Evolutionary conservation across 768 basidiomycete species (phyloP).

Genomic region (Collybiopsis confluens): DNA sequence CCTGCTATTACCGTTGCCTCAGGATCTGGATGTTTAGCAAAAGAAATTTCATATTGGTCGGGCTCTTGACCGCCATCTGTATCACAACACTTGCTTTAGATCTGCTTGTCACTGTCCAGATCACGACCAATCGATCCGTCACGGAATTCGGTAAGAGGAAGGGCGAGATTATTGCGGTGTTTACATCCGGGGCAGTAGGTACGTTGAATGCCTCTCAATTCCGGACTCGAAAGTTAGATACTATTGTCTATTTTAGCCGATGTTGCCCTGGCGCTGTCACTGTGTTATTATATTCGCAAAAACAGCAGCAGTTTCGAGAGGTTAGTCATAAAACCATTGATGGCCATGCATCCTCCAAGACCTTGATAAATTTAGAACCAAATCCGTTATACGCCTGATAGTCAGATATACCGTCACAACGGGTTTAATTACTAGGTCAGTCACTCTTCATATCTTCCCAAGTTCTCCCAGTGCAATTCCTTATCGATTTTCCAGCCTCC

Average conservation of each 20-base stretch:
- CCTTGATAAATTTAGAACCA: background rate
- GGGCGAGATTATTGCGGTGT: constrained; percentile 7
- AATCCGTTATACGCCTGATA: too few relatives aligned
- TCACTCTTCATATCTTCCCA: background rate
- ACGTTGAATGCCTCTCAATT: background rate
- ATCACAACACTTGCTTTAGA: constrained; percentile 9
- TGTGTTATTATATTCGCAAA: background rate
- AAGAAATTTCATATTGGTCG: constrained; percentile 7
- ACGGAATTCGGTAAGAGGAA: background rate
- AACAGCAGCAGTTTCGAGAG: background rate
- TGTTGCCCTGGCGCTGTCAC: background rate
- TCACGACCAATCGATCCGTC: background rate
- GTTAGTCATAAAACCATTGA: background rate
- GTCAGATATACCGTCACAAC: constrained; percentile 18
- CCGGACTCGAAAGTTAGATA: background rate
- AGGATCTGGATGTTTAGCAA: constrained; percentile 17
- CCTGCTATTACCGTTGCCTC: too few relatives aligned
- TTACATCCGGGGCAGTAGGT: constrained; percentile 9
- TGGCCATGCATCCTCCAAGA: background rate
- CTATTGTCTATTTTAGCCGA: background rate
- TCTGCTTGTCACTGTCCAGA: constrained; percentile 9
- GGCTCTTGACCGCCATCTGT: constrained; percentile 3
- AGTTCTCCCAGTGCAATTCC: background rate
- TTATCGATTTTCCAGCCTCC: constrained; percentile 5
- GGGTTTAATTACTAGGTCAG: constrained; percentile 18